Evolutionary conservation across 768 basidiomycete genomes (phyloP), one percentile per base, ranked within the genome.

Genomic region (Lactarius sp.): DNA sequence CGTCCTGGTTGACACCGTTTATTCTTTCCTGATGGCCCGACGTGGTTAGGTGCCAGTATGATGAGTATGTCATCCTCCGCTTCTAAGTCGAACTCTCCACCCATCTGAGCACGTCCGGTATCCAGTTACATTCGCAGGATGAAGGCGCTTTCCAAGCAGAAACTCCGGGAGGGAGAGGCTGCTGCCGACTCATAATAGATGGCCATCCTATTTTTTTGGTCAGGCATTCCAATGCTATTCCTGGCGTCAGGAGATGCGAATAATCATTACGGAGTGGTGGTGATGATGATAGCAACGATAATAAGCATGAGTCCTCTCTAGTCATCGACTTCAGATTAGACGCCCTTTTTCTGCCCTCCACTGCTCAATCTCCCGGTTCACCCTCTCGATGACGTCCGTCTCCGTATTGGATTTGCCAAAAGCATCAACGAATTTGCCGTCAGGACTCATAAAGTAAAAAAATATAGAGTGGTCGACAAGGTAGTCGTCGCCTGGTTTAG

Each of bases 391-490:
- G 13, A 97, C 86, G 9, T 92, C 88, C 22, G 85, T 82, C 13
- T 83, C 79, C 0, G 81, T 81, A 58, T 81, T 86, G 55, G 80
- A 82, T 78, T 97, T 94, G 5, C 97, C 97, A 73, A 98, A 98
- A 1, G 97, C 97, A 66, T 98, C 94, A 0, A 98, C 92, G 69
- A 98, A 99, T 71, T 88, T 81, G 2, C 96, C 97, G 5, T 85
- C 75, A 1, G 97, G 96, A 71, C 98, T 94, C 94, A 99, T 97
- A 41, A 99, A 83, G 76, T 99, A 99, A 69, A 99, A 91, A 76
- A 94, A 98, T 73, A 97, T 96, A 47, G 91, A 94, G 74, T 91
- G 89, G 76, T 98, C 97, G 39, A 99, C 97, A 50, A 99, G 85
- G 73, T 98, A 99, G 77, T 99, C 97, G 55, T 94, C 95, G 9